These are phyloP conservation scores for Nemania diffusa DNA, from an alignment of 2,329 filamentous ascomycete species.

Conservation along the genomic window DNA sequence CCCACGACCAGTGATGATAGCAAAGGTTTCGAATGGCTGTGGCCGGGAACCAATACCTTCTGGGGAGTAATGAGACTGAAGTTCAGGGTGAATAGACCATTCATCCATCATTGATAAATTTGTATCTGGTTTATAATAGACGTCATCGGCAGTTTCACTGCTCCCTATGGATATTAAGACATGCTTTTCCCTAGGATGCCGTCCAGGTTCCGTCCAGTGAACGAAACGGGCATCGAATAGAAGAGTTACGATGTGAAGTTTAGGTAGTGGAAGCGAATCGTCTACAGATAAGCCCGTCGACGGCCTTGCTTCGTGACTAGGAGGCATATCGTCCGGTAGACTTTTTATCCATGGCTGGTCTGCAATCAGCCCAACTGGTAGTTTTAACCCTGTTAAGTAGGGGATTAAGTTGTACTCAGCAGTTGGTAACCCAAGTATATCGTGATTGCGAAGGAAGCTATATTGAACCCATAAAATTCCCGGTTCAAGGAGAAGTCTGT, in stretches of 20 bases:
- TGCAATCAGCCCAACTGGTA: conserved; percentile 4
- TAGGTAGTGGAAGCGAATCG: neutral
- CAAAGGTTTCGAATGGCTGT: conserved; percentile 23
- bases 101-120: neutral
- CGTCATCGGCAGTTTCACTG: neutral
- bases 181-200: neutral
- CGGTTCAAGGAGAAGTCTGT: neutral
- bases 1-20: conserved; percentile 16
- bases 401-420: neutral
- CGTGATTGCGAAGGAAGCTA: conserved; percentile 8
- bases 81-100: conserved; percentile 12
- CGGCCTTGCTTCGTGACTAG: neutral
- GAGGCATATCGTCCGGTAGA: neutral
- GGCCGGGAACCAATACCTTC: neutral
- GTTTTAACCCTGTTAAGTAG: neutral
- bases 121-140: neutral
- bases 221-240: conserved; percentile 28
- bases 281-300: neutral
- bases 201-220: neutral
- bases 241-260: conserved; percentile 23
- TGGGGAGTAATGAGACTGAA: neutral
- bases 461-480: neutral
- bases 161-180: neutral
- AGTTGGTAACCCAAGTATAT: conserved; percentile 21
- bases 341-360: conserved; percentile 15